Conservation (phyloP, 352 stramenopile species). For the Phytopythium delawarense region DNA sequence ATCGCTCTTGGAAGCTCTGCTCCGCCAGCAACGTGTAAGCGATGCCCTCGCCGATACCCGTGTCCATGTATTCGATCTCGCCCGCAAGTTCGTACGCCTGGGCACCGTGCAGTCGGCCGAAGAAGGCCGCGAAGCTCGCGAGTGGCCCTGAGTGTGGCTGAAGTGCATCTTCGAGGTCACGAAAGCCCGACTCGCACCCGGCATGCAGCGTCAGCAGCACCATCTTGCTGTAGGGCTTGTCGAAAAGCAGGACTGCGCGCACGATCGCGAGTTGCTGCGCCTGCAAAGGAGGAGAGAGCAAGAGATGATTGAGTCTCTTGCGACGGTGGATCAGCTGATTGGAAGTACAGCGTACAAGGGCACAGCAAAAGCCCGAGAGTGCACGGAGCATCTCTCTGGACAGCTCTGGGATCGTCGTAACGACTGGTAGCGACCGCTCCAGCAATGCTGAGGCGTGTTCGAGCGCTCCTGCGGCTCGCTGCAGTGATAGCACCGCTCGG, state of each 20-base stretch:
- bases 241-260: constrained; percentile 23
- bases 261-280: constrained; percentile 41
- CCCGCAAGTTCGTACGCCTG: constrained; percentile 20
- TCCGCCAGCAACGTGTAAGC: constrained; percentile 14
- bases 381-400: constrained; percentile 15
- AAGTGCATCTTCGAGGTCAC: constrained; percentile 14
- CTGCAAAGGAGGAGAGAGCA: constrained; percentile 9
- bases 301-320: not conserved
- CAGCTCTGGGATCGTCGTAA: constrained; percentile 14
- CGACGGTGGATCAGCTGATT: too few species aligned
- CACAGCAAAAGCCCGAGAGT: constrained; percentile 12
- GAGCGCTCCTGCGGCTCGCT: constrained; percentile 16
- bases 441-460: constrained; percentile 11
- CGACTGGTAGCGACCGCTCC: constrained; percentile 6
- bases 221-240: constrained; percentile 22
- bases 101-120: constrained; percentile 24
- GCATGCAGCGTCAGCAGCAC: constrained; percentile 37
- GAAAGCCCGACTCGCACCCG: constrained; percentile 17
- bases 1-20: constrained; percentile 18
- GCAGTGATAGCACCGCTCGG: constrained; percentile 7
- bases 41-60: constrained; percentile 25
- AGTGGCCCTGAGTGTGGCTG: constrained; percentile 12
- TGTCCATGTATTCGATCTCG: constrained; percentile 16
- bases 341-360: constrained; percentile 10
- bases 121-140: constrained; percentile 24